Evolutionary conservation across 495 filamentous ascomycete species (phyloP), one percentile per base, ranked within the genome.

Genomic region (Aspergillus olivimuriae): DNA sequence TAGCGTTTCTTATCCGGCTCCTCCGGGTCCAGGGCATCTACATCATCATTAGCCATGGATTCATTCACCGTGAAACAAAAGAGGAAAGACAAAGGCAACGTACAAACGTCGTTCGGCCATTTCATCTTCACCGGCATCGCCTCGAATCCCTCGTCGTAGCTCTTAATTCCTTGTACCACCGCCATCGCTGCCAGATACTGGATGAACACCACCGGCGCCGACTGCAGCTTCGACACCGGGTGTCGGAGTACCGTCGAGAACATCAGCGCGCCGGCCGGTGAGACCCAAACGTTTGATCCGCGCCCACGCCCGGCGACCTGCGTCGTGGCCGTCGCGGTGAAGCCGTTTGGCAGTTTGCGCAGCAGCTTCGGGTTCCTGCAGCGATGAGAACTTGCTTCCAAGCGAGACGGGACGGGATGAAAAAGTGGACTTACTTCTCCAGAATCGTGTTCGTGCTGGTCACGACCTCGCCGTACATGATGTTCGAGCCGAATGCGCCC

Each of bases 61-160:
- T n/a, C n/a, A n/a, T n/a, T n/a, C n/a, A n/a, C n/a, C n/a, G n/a
- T n/a, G n/a, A n/a, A n/a, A n/a, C n/a, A n/a, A n/a, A n/a, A n/a
- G n/a, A n/a, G n/a, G n/a, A n/a, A n/a, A n/a, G n/a, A n/a, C n/a
- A n/a, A n/a, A n/a, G 4, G 32, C 4, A n/a, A 50, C 43, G 36
- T 58, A 76, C 68, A 96, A 47, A 98, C 86, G 58, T 98, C 92
- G 49, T 98, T 98, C 6, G 92, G 92, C 92, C 92, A 98, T 64
- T 98, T 98, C 24, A 98, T 58, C 60, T 87, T 88, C 28, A 97
- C 78, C 7, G 86, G 87, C 22, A 95, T 48, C 1, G 76, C 65
- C 26, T 75, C 70, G 59, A 94, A 97, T 35, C 84, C 82, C 14
- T 63, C 61, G 39, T 76, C 89, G 57, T 96, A 98, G 19, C 71